Base-by-base conservation (phyloP, 129 eudicot genomes). In the Cynara cardunculus region DNA sequence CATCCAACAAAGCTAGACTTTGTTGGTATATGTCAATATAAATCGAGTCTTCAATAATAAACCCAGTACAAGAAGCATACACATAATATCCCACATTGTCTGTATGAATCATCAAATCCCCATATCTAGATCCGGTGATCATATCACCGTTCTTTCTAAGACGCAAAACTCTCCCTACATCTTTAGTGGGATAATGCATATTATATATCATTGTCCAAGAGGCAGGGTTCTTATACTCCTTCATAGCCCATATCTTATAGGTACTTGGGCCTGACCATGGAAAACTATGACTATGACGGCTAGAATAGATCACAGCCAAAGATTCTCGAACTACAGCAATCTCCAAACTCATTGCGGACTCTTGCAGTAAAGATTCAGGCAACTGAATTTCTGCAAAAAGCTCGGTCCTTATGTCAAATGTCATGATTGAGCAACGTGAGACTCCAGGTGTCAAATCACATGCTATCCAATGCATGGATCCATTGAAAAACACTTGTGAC, bases 121-220 rank as follows among this genome's bases (percentile, higher is more conserved):
- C 30, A 25, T 19, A 4, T 12, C 72, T 7, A 13, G 72, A 68
- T 68, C 32, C 72, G 7, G 72, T 68, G 18, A 68, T 25, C 72
- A 68, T 13, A 68, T 68, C 72, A 31, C 72, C 37, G 27, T 68
- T 68, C 8, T 68, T 7, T 68, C 72, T 68, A 5, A 68, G 21
- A 13, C n/a, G 7, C 72, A 68, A 68, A 13, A 32, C 35, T 68
- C 72, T 68, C 37, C 72, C 72, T 11, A 68, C 53, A 68, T 27
- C 72, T 13, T 7, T 27, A 14, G 30, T 32, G 35, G 39, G 72
- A 68, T 68, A 68, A 68, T 68, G 37, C 22, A 27, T 32, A 27
- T 68, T n/a, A 68, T 68, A 68, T 68, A 68, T 68, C 39, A 27
- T 26, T 14, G 22, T 68, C 72, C 72, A 68, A 25, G 72, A 68